Conservation (phyloP, 805 yeast genomes). For the Schizosaccharomyces cryophilus region DNA sequence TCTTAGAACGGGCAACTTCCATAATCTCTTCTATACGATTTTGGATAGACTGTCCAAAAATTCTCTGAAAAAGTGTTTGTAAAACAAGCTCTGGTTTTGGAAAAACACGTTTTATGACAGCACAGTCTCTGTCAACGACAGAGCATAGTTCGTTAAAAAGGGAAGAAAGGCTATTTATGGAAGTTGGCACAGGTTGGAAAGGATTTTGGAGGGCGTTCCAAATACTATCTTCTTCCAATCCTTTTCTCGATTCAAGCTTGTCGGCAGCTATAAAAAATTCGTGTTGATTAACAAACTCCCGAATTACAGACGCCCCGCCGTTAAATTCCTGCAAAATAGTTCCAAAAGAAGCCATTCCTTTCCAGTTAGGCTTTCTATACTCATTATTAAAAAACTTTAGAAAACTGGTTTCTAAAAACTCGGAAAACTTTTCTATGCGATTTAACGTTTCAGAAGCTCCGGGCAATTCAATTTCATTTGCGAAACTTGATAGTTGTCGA, state of each 20-base stretch:
- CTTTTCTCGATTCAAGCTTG: conserved; percentile 15
- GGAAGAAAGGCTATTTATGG: conserved; percentile 23
- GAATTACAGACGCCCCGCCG: conserved; percentile 62
- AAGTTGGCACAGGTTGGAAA: conserved; percentile 24
- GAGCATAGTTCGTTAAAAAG: conserved; percentile 32
- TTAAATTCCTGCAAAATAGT: conserved; percentile 54
- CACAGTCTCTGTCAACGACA: conserved; percentile 46
- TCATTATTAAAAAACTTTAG: conserved; percentile 48
- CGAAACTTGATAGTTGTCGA: background rate
- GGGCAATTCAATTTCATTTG: conserved; percentile 4
- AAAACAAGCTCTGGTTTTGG: conserved; percentile 41
- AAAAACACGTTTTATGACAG: conserved; percentile 50
- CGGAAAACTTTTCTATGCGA: conserved; percentile 46
- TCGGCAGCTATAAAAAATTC: conserved; percentile 36
- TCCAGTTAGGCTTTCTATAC: conserved; percentile 41
- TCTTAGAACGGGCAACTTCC: background rate
- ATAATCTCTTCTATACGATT: background rate
- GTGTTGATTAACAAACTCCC: conserved; percentile 58
- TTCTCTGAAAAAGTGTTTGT: conserved; percentile 43
- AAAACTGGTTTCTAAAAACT: conserved; percentile 46
- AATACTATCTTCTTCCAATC: conserved; percentile 13
- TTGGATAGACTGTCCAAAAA: conserved; percentile 32
- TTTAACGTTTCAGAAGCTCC: conserved; percentile 13
- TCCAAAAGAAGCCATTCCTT: conserved; percentile 38
- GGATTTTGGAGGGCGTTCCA: conserved; percentile 47